Evolutionary conservation across 1,284 basidiomycete species (phyloP).

Genomic region (Naganishia sp.): DNA sequence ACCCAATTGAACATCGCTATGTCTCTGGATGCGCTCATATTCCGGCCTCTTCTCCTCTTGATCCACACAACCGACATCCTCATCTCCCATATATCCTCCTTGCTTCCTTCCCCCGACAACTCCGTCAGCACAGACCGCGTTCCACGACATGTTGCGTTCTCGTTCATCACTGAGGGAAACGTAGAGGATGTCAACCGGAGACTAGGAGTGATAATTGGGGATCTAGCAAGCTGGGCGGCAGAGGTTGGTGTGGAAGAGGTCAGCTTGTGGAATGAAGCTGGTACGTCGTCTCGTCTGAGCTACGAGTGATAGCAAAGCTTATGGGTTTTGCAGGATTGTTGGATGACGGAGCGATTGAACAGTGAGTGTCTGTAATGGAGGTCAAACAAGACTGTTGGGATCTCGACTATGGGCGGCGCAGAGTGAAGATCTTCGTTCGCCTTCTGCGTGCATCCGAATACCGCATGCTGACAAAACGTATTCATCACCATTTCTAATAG

Average conservation of each 20-base stretch:
- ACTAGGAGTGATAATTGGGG: not conserved
- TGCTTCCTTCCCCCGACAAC: not conserved
- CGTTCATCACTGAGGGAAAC: slow-evolving; percentile 28
- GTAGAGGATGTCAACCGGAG: not conserved
- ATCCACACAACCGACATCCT: slow-evolving; percentile 22
- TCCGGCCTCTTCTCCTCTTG: slow-evolving; percentile 5
- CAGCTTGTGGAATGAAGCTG: slow-evolving; percentile 41
- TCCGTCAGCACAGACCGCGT: not conserved
- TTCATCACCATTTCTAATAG: too few relatives aligned
- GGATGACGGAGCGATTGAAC: not conserved
- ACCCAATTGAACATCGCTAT: not conserved
- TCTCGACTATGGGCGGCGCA: not conserved
- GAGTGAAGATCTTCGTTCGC: not conserved
- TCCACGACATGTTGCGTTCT: slow-evolving; percentile 37
- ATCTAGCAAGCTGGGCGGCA: slow-evolving; percentile 40
- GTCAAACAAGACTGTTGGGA: not conserved
- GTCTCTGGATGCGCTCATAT: slow-evolving; percentile 16
- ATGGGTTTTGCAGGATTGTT: not conserved
- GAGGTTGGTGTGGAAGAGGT: slow-evolving; percentile 42
- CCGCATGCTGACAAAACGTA: too few relatives aligned
- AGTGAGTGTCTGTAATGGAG: not conserved
- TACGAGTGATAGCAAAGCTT: not conserved
- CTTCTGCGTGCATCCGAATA: not conserved
- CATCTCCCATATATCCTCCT: not conserved
- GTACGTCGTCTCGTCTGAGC: not conserved